Evolutionary conservation across 2,329 filamentous ascomycete species (phyloP).

Genomic region (Ascochyta pisi): DNA sequence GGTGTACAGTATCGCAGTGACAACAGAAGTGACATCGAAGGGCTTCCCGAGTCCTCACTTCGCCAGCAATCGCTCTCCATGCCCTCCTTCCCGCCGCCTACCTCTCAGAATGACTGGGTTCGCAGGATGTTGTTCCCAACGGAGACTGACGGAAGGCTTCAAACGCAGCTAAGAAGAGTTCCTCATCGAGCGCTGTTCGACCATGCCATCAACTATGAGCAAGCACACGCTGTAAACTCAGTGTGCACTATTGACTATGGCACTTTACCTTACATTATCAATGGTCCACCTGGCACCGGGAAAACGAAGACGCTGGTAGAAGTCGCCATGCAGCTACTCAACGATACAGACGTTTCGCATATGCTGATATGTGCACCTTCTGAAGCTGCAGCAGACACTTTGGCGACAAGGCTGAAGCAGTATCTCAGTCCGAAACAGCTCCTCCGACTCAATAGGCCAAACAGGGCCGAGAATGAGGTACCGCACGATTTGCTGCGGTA

Average conservation of each 20-base stretch:
- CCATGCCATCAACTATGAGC: constrained; percentile 55
- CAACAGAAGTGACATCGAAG: not conserved
- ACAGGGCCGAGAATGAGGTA: constrained; percentile 53
- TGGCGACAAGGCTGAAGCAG: constrained; percentile 49
- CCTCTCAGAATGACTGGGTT: constrained; percentile 38
- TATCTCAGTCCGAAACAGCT: constrained; percentile 49
- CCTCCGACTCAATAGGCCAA: constrained; percentile 52
- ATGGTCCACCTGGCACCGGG: constrained; percentile 59
- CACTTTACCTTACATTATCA: constrained; percentile 55
- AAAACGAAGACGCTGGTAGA: constrained; percentile 61
- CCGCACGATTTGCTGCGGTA: constrained; percentile 49
- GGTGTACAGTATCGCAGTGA: not conserved
- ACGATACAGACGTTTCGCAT: constrained; percentile 35
- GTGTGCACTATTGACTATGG: constrained; percentile 53
- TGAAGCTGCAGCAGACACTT: constrained; percentile 55
- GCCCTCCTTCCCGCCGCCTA: too few relatives aligned
- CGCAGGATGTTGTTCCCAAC: constrained; percentile 55
- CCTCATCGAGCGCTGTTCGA: constrained; percentile 49
- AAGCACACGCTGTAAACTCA: constrained; percentile 55
- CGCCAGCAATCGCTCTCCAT: not conserved
- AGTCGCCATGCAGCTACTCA: constrained; percentile 46
- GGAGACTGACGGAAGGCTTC: constrained; percentile 46
- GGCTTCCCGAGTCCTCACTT: not conserved
- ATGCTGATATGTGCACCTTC: constrained; percentile 56
- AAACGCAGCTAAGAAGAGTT: constrained; percentile 48